Evolutionary conservation across 495 filamentous ascomycete genomes (phyloP).

Genomic region (Xylaria grammica): DNA sequence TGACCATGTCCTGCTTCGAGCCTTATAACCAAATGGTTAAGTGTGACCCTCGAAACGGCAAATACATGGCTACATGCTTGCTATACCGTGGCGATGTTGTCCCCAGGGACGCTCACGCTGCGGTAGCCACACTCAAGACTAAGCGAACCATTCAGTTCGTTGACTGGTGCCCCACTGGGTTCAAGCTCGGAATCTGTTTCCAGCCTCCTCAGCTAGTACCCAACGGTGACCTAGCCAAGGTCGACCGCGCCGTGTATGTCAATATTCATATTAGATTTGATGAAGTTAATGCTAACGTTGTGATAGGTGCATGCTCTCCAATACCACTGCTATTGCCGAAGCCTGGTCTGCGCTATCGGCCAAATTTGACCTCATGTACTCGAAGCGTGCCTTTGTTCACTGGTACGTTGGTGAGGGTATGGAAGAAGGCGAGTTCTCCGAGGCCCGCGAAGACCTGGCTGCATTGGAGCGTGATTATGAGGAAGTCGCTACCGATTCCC

Average conservation of each 20-base stretch:
- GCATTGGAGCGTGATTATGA: conserved; percentile 99
- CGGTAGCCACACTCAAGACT: conserved; percentile 95
- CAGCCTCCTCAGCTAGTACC: conserved; percentile 94
- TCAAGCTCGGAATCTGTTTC: conserved; percentile 99
- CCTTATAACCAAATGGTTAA: conserved; percentile 97
- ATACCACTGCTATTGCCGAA: conserved; percentile 98
- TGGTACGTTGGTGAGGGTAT: conserved; percentile 99
- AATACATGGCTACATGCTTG: conserved; percentile 99
- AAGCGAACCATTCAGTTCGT: conserved; percentile 99
- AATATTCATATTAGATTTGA: neutral
- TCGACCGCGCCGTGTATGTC: conserved; percentile 95
- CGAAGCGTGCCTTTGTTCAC: conserved; percentile 99
- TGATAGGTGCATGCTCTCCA: conserved; percentile 93
- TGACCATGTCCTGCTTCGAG: conserved; percentile 87
- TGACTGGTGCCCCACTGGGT: conserved; percentile 99
- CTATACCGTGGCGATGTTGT: conserved; percentile 99
- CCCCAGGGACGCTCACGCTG: conserved; percentile 89
- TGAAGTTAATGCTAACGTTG: conserved; percentile 33
- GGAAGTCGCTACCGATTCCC: conserved; percentile 95
- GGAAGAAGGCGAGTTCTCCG: conserved; percentile 99
- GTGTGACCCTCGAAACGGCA: conserved; percentile 97
- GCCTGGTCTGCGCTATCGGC: conserved; percentile 96
- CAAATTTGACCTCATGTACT: conserved; percentile 99
- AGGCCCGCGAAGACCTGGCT: conserved; percentile 97
- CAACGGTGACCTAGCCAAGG: conserved; percentile 95